A percentile compares a stretch with the other conserved stretches of the same genome.
phyloP scores from a whole-genome alignment of 192 early-diverging fungal genomes.

The Coemansia sp. region DNA sequence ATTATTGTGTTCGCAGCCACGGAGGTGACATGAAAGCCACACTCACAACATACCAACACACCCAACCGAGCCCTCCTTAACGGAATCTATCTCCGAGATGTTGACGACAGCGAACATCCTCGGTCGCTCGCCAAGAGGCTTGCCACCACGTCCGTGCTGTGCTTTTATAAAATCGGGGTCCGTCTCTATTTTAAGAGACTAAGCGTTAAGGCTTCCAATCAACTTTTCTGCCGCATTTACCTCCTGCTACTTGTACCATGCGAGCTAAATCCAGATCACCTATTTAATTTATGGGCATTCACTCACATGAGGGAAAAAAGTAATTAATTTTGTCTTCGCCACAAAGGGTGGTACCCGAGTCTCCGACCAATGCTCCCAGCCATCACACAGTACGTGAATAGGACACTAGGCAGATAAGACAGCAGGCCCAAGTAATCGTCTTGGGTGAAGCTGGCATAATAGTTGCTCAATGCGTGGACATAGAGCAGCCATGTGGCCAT shows the following conservation, averaged over 20 bases:
- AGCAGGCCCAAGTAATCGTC: slow-evolving; percentile 49
- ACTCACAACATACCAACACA: slow-evolving; percentile 31
- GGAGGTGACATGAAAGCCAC: slow-evolving; percentile 44
- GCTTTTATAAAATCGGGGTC: slow-evolving; percentile 54
- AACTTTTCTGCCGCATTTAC: background rate
- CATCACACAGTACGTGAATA: slow-evolving; percentile 56
- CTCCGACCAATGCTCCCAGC: slow-evolving; percentile 43
- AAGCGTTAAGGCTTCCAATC: slow-evolving; percentile 33
- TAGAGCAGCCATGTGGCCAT: slow-evolving; percentile 41
- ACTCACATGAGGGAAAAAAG: background rate
- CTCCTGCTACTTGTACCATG: background rate
- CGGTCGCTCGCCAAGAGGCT: slow-evolving; percentile 19
- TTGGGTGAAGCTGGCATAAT: slow-evolving; percentile 26
- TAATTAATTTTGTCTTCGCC: slow-evolving; percentile 11
- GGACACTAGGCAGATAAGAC: slow-evolving; percentile 42
- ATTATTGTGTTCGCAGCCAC: slow-evolving; percentile 53
- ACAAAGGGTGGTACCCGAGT: slow-evolving; percentile 35
- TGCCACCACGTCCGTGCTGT: slow-evolving; percentile 50
- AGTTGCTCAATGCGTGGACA: slow-evolving; percentile 33
- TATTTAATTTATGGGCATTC: background rate
- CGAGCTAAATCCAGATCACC: background rate
- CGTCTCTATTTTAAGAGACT: slow-evolving; percentile 47
- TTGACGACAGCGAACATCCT: slow-evolving; percentile 57
- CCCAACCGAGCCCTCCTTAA: slow-evolving; percentile 36
- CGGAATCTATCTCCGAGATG: slow-evolving; percentile 43